Base-by-base conservation (phyloP, 805 yeast species). In the Yarrowia sp. region DNA sequence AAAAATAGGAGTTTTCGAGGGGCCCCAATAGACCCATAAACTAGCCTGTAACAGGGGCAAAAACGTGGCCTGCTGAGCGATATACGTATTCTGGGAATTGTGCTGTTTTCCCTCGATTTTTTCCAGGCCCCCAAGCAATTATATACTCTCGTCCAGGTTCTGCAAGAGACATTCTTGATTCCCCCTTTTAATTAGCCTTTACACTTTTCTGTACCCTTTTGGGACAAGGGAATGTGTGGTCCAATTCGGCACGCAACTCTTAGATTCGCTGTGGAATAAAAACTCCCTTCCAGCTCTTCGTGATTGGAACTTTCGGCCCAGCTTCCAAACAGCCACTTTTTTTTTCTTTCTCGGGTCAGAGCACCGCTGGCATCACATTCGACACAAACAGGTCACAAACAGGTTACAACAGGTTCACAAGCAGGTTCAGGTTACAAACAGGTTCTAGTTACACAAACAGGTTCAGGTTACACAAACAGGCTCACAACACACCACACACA, bases 191-290 rank as follows among this genome's bases (percentile, higher is more conserved):
- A n/a, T 51, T 51, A 33, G 22, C 2, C 21, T 51, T 51, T 16
- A 51, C 21, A 21, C 16, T 51, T 51, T 40, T 38, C 33, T 4
- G 35, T 36, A 44, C 61, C 61, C 61, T 36, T 54, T 54, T 54
- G 61, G 61, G 61, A 54, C 61, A 54, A 54, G 46, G 61, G 61
- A 54, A 54, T 54, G 59, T 52, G 56, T 49, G 58, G 58, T 33
- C 58, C 58, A 22, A 51, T 51, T 51, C 32, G 58, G 41, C 56
- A 40, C 56, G 56, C 56, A 49, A 49, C 19, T 16, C 9, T 38
- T 14, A 30, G 41, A 16, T 9, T 33, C 40, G n/a, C 32, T 21
- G 4, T 22, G 16, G 38, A 51, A 32, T 32, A 51, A 38, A 51
- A 51, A 30, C 22, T 33, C 58, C 41, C 58, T 33, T 49, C 22